A percentile compares a stretch with the other conserved stretches of the same genome.
These are phyloP conservation scores for Penicillium roqueforti DNA, from an alignment of 495 filamentous ascomycete genomes.

Conservation along the genomic window DNA sequence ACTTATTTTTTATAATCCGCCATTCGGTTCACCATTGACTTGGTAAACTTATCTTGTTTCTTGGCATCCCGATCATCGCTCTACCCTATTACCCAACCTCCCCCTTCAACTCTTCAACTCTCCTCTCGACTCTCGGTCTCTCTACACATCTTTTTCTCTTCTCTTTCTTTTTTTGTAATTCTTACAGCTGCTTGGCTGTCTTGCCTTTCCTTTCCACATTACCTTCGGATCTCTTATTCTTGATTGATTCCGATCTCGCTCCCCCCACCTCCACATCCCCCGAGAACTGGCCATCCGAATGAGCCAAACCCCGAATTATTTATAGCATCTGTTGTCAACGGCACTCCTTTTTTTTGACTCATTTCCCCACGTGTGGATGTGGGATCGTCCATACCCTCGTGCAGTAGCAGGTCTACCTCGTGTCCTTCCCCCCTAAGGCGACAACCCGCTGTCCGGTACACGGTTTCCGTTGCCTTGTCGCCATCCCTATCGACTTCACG, in stretches of 20 bases:
- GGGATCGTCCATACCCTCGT: slow-evolving; percentile 27
- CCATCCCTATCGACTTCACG: slow-evolving; percentile 7
- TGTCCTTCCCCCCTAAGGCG: slow-evolving; percentile 3
- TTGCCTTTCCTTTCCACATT: slow-evolving; percentile 17
- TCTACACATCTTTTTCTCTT: slow-evolving; percentile 14
- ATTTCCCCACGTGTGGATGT: slow-evolving; percentile 19
- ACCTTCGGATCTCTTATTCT: slow-evolving; percentile 13
- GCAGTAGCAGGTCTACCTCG: slow-evolving; percentile 37
- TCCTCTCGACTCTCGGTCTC: slow-evolving; percentile 8
- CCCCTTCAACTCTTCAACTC: slow-evolving; percentile 10
- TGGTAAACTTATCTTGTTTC: neutral
- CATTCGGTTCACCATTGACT: neutral
- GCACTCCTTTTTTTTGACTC: slow-evolving; percentile 16
- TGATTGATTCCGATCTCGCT: slow-evolving; percentile 19
- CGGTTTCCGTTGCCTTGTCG: slow-evolving; percentile 15
- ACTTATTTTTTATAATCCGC: neutral
- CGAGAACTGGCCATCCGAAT: slow-evolving; percentile 6
- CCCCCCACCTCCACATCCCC: slow-evolving; percentile 7
- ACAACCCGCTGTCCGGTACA: slow-evolving; percentile 36
- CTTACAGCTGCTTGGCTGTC: neutral
- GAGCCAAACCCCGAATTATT: slow-evolving; percentile 18
- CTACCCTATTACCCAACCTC: slow-evolving; percentile 23
- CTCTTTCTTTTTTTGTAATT: slow-evolving; percentile 8
- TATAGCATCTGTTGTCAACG: slow-evolving; percentile 19
- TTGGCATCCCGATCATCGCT: slow-evolving; percentile 26